Percentiles rank a stretch among this genome's conserved stretches.
Conservation (phyloP, 2,329 filamentous ascomycete species). For the Aspergillus sojae region DNA sequence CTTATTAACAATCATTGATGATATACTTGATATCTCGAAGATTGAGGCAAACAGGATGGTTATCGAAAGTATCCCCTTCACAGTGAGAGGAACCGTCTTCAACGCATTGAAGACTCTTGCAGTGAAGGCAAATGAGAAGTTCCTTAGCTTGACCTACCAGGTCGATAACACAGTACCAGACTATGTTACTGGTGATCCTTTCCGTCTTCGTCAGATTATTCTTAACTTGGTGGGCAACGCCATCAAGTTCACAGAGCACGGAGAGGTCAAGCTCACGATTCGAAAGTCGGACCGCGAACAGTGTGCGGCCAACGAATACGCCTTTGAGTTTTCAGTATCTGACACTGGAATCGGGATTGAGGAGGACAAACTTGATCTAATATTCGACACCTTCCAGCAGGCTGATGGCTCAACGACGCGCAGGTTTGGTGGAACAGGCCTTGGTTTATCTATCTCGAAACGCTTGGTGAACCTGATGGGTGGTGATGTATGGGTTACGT, state of each 20-base stretch:
- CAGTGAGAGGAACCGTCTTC: constrained; percentile 90
- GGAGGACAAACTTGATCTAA: constrained; percentile 90
- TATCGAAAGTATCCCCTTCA: constrained; percentile 97
- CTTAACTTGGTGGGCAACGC: constrained; percentile 96
- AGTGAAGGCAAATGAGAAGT: constrained; percentile 97
- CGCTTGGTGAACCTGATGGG: constrained; percentile 94
- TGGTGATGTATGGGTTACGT: constrained; percentile 94
- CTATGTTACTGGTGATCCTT: constrained; percentile 93
- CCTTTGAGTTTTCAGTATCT: constrained; percentile 92
- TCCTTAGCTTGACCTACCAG: constrained; percentile 87
- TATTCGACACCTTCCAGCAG: constrained; percentile 99
- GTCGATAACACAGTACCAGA: constrained; percentile 93
- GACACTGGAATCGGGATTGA: constrained; percentile 98
- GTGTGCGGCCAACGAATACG: constrained; percentile 75
- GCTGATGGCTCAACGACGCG: constrained; percentile 95
- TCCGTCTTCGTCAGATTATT: constrained; percentile 94
- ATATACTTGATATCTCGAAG: constrained; percentile 69
- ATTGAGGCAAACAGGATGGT: constrained; percentile 97
- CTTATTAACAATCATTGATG: constrained; percentile 92
- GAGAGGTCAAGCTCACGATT: constrained; percentile 94
- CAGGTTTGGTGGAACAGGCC: constrained; percentile 92
- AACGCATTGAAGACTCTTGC: constrained; percentile 94
- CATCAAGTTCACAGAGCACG: constrained; percentile 98
- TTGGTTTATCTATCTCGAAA: constrained; percentile 93
- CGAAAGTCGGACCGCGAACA: constrained; percentile 68